These are phyloP conservation scores for Cephalotrichum gorgonifer DNA, from an alignment of 2,329 filamentous ascomycete species.

Conservation along the genomic window DNA sequence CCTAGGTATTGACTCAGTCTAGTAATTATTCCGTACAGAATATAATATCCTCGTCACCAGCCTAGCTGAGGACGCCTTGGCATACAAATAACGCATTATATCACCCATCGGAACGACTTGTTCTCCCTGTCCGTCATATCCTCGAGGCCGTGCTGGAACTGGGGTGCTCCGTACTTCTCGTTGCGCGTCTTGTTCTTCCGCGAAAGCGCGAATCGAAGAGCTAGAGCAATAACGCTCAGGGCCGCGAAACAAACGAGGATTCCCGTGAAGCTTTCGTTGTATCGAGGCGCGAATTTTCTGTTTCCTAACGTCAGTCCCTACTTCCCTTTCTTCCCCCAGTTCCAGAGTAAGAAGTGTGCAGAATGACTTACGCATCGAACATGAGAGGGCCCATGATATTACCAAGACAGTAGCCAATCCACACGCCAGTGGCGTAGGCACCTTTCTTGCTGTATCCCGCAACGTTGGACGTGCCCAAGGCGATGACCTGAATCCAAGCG, in stretches of 20 bases:
- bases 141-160: constrained; percentile 24
- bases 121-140: constrained; percentile 27
- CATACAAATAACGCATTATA: too few species aligned
- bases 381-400: constrained; percentile 21
- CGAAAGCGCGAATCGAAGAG: constrained; percentile 15
- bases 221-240: constrained; percentile 18
- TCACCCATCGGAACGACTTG: constrained; percentile 8
- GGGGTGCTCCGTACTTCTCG: constrained; percentile 16
- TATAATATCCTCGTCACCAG: too few species aligned
- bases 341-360: neutral
- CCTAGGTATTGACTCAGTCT: too few species aligned
- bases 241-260: constrained; percentile 20
- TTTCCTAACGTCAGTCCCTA: neutral
- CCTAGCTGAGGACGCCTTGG: too few species aligned
- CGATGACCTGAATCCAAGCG: constrained; percentile 18
- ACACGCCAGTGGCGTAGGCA: constrained; percentile 17
- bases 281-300: constrained; percentile 18
- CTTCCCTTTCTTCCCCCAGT: neutral
- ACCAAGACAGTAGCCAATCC: constrained; percentile 21
- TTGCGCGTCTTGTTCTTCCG: constrained; percentile 19
- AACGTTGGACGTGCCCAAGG: constrained; percentile 20
- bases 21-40: too few species aligned
- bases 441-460: constrained; percentile 22
- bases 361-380: constrained; percentile 17
- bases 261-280: constrained; percentile 18